Percentiles rank a stretch among this genome's conserved stretches.
phyloP scores from a whole-genome alignment of 768 basidiomycete genomes.

The Tulasnella sp. region DNA sequence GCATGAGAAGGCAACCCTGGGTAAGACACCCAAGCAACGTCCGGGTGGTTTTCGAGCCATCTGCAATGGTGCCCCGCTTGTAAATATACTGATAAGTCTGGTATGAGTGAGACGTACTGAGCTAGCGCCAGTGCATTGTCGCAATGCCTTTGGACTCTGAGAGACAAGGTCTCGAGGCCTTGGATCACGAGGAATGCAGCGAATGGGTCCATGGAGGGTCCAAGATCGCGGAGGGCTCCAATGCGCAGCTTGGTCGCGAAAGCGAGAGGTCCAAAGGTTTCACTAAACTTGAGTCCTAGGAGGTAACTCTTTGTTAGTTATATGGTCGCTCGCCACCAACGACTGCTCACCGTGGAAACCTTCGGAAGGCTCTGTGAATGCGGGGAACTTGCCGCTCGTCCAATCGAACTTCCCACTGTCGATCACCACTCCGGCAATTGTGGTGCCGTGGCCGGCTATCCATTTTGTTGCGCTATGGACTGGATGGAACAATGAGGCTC shows the following conservation, averaged over 20 bases:
- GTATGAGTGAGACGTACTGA: constrained; percentile 28
- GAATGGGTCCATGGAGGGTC: constrained; percentile 64
- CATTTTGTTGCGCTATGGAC: constrained; percentile 84
- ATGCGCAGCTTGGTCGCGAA: constrained; percentile 56
- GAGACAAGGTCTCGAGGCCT: constrained; percentile 70
- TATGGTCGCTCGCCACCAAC: not conserved
- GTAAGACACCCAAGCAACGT: constrained; percentile 75
- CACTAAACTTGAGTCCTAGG: constrained; percentile 49
- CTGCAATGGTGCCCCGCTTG: not conserved
- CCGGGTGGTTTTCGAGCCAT: constrained; percentile 44
- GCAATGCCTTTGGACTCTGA: constrained; percentile 67
- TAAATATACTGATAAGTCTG: constrained; percentile 36
- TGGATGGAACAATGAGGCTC: constrained; percentile 28
- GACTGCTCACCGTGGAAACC: constrained; percentile 52
- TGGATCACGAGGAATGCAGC: constrained; percentile 68
- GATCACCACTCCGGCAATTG: constrained; percentile 70
- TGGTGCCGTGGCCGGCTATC: constrained; percentile 62
- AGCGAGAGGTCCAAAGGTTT: constrained; percentile 61
- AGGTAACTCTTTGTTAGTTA: not conserved
- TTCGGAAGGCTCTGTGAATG: constrained; percentile 68
- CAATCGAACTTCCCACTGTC: constrained; percentile 80
- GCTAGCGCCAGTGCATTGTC: constrained; percentile 70
- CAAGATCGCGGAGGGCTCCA: constrained; percentile 56
- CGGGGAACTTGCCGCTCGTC: constrained; percentile 67
- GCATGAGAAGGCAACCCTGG: constrained; percentile 62